phyloP scores from a whole-genome alignment of 192 early-diverging fungal genomes.

The Chytriomyces confervae region DNA sequence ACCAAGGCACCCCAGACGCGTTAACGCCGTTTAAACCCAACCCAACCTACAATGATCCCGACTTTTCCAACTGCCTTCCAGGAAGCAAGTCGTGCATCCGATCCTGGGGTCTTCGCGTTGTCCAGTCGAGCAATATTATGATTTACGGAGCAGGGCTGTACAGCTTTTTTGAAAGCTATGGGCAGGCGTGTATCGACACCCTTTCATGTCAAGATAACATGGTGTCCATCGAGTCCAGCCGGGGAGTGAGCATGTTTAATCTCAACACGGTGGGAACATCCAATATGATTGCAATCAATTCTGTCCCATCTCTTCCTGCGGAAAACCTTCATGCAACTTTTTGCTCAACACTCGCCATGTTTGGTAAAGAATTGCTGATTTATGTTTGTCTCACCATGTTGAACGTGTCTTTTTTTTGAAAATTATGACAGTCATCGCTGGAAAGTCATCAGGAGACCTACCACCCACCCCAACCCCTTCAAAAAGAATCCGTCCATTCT shows the following conservation, averaged over 20 bases:
- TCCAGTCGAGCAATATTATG: neutral
- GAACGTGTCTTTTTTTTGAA: too few species aligned
- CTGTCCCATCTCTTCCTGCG: too few species aligned
- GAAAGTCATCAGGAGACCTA: too few species aligned
- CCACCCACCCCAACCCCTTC: too few species aligned
- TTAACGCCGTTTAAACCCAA: constrained; percentile 35
- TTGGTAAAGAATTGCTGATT: too few species aligned
- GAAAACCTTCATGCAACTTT: too few species aligned
- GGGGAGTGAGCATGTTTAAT: neutral
- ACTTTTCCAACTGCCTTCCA: constrained; percentile 34
- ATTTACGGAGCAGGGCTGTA: neutral
- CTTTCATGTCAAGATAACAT: neutral
- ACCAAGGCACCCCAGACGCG: constrained; percentile 38
- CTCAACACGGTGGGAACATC: neutral
- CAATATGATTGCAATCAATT: neutral
- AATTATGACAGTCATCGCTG: too few species aligned
- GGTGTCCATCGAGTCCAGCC: neutral
- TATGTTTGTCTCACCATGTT: too few species aligned
- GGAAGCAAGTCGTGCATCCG: neutral
- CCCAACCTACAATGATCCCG: constrained; percentile 36
- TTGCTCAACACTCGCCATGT: too few species aligned
- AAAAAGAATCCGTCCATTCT: too few species aligned
- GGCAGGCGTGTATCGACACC: neutral
- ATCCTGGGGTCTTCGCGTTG: neutral
- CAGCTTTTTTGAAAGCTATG: neutral